A percentile compares a stretch with the other conserved stretches of the same genome.
Conservation (phyloP, 805 yeast genomes). For the Candida yuanshanica region DNA sequence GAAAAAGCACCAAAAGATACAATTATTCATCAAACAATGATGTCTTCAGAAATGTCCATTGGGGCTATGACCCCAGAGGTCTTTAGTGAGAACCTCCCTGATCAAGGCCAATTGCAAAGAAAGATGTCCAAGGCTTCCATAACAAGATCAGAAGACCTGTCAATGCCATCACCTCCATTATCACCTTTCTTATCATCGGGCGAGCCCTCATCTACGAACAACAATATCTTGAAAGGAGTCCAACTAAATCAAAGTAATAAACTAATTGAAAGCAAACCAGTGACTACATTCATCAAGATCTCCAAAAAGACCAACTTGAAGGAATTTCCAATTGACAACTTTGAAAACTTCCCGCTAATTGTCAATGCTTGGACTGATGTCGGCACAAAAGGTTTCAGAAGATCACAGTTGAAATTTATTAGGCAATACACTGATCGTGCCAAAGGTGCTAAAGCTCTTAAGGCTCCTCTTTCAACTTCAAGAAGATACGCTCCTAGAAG, state of each 20-base stretch:
- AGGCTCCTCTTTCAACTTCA: constrained; percentile 4
- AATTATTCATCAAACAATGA: background rate
- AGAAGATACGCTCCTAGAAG: constrained; percentile 23
- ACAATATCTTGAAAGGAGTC: constrained; percentile 20
- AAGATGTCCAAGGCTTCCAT: constrained; percentile 23
- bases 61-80: constrained; percentile 24
- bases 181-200: constrained; percentile 29
- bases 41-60: constrained; percentile 6
- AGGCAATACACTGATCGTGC: constrained; percentile 36
- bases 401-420: constrained; percentile 45
- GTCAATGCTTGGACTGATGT: constrained; percentile 48
- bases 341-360: constrained; percentile 39
- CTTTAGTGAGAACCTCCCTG: background rate
- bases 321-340: constrained; percentile 45
- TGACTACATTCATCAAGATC: constrained; percentile 16
- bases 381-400: constrained; percentile 38
- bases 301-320: constrained; percentile 12
- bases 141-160: constrained; percentile 21
- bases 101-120: constrained; percentile 16
- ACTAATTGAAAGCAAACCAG: constrained; percentile 1
- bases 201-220: constrained; percentile 6
- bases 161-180: constrained; percentile 43
- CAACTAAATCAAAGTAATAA: constrained; percentile 15
- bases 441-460: constrained; percentile 24
- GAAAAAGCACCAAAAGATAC: background rate